Evolutionary conservation across 768 basidiomycete genomes (phyloP), one percentile per base, ranked within the genome.

Genomic region (Tephrocybe sp.): DNA sequence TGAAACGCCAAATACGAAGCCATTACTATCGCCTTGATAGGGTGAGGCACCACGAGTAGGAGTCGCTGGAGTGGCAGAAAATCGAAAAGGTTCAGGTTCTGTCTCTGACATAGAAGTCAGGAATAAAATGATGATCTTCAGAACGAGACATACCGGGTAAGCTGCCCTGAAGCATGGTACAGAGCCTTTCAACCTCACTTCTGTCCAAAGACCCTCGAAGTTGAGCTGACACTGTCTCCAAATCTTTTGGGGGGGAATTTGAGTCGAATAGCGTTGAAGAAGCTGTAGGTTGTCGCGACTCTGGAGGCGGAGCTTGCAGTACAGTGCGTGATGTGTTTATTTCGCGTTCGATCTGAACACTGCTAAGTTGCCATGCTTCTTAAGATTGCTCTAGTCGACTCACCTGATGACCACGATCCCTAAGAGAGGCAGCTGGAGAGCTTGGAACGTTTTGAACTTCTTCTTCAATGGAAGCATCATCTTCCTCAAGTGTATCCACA

Each of bases 31-130:
- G 57, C 49, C 39, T 36, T 55, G 57, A 54, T 61, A 44, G 39
- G 65, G 60, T 55, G 75, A 61, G 62, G 65, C 71, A 32, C 64
- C 73, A 13, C 72, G 69, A 18, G 63, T 66, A 12, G 76, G 74
- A 1, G 72, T 69, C 9, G 68, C 61, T 12, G 66, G 66, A n/a
- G 70, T 67, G 32, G 72, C 75, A 4, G 82, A 77, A 66, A 87
- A 87, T 30, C 84, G 79, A 67, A 87, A 87, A 1, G 82, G 82
- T 52, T 79, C 76, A 19, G 68, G 68, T 54, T 70, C 71, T 47
- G 77, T 61, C 18, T 54, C 63, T 70, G 32, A 4, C 16, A 25
- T 1, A 37, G 15, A 31, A 26, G 37, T 49, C 32, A 56, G 44
- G 41, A 58, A 6, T 5, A 0, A 3, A 18, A 11, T n/a, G 12